Base-by-base conservation (phyloP, 2,329 filamentous ascomycete genomes). In the Botrytis squamosa region DNA sequence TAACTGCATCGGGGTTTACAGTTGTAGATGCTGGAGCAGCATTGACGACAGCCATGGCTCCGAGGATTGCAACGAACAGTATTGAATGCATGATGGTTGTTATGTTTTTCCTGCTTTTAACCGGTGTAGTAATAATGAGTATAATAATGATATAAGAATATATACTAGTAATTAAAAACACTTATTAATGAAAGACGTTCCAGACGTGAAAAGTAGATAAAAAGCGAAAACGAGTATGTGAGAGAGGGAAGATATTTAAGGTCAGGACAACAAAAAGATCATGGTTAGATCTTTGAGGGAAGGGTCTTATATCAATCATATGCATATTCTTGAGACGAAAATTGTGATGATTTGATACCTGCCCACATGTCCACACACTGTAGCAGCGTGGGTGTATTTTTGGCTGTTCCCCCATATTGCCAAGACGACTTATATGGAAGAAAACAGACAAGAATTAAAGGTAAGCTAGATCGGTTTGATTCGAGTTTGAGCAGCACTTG, bases 1-100 rank as follows among this genome's bases (percentile, higher is more conserved):
- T 81, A 10, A 83, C 79, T 73, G 81, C 79, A 46, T 74, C 74
- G 4, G 79, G 79, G 69, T 81, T 77, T 14, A 82, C 78, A 18
- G 69, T 75, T 29, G 76, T 78, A 18, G 57, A 70, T 42, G 42
- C 57, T 20, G 42, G 68, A 29, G 68, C 68, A 18, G 68, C 68
- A 8, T 46, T 42, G 68, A 36, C 42, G 29, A 62, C 36, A 59
- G 70, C 42, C n/a, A 67, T 49, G 38, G 68, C 68, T 70, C n/a
- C 68, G 18, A 44, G 40, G 25, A 70, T 9, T 9, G 29, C n/a
- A 49, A 60, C 38, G 33, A 49, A 62, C 7, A 71, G 8, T 65
- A 22, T 10, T 16, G 44, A 64, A 29, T 40, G 57, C 42, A 70
- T 63, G 10, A 70, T 70, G 12, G 1, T 29, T 14, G 22, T 33